Percentiles rank a stretch among this genome's conserved stretches.
Evolutionary conservation across 2,329 filamentous ascomycete genomes (phyloP).

Genomic region (Elsinoe arachidis): DNA sequence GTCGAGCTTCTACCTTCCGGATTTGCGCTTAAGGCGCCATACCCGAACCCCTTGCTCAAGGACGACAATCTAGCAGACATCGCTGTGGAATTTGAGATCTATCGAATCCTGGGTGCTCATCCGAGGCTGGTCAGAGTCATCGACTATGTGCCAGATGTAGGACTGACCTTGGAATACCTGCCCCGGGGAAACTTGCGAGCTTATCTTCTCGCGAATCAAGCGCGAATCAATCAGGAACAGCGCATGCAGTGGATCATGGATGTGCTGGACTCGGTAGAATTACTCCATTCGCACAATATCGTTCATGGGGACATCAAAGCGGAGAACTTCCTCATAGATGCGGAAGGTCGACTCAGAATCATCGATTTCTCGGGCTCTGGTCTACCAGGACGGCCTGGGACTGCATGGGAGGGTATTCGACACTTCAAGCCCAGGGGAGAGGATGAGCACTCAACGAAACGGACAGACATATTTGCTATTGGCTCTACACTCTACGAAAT

Average conservation of each 20-base stretch:
- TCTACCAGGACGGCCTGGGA: background rate
- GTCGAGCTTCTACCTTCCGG: background rate
- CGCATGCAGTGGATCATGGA: slow-evolving; percentile 1
- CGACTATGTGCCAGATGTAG: background rate
- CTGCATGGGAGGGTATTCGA: background rate
- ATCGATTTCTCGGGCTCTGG: background rate
- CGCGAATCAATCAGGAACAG: background rate
- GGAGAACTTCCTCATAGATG: background rate
- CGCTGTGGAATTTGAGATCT: background rate
- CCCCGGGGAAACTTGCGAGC: background rate
- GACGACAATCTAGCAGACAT: background rate
- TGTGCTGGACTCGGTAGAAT: background rate
- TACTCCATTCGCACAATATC: background rate
- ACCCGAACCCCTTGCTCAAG: background rate
- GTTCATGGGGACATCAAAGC: slow-evolving; percentile 2
- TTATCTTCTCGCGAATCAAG: background rate
- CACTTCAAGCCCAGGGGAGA: background rate
- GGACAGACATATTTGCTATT: background rate
- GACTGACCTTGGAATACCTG: background rate
- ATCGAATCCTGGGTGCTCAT: background rate
- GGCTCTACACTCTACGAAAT: background rate
- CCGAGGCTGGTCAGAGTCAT: background rate
- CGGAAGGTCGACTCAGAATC: background rate
- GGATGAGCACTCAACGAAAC: background rate
- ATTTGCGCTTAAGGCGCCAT: background rate